These are phyloP conservation scores for Pseudogymnoascus sp. DNA, from an alignment of 2,329 filamentous ascomycete genomes.

Conservation along the genomic window DNA sequence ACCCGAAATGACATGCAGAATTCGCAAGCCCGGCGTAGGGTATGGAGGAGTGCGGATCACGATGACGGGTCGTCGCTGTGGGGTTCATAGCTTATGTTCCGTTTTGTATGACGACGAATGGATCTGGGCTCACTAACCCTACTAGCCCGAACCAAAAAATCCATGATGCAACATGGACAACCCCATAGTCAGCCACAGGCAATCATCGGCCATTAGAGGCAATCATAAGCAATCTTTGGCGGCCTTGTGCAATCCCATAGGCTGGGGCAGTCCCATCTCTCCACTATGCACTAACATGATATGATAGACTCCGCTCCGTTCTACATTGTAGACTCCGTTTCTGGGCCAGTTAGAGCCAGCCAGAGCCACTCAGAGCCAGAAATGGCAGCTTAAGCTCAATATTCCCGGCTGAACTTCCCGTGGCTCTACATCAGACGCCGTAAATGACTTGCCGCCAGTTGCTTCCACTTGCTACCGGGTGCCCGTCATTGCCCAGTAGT, in stretches of 20 bases:
- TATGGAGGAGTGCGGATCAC: constrained; percentile 6
- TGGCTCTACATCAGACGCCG: not conserved
- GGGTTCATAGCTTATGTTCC: not conserved
- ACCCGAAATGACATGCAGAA: not conserved
- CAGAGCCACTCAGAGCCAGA: not conserved
- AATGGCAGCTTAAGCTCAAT: not conserved
- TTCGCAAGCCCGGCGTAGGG: not conserved
- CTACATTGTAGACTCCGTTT: not conserved
- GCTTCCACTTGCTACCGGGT: not conserved
- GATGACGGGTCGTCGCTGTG: not conserved
- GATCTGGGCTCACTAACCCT: not conserved
- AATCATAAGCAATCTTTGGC: not conserved
- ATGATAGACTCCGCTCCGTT: not conserved
- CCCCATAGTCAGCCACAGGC: constrained; percentile 2
- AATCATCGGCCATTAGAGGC: not conserved
- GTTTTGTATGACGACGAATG: not conserved
- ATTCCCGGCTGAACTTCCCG: not conserved
- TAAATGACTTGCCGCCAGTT: not conserved
- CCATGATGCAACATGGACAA: constrained; percentile 6
- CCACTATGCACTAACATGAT: constrained; percentile 3
- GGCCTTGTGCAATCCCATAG: not conserved
- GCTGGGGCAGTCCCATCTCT: constrained; percentile 2
- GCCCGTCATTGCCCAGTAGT: not conserved
- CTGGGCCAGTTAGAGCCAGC: not conserved
- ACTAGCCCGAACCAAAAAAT: not conserved